phyloP scores from a whole-genome alignment of 208 protist species.

The Leptomonas seymouri region DNA sequence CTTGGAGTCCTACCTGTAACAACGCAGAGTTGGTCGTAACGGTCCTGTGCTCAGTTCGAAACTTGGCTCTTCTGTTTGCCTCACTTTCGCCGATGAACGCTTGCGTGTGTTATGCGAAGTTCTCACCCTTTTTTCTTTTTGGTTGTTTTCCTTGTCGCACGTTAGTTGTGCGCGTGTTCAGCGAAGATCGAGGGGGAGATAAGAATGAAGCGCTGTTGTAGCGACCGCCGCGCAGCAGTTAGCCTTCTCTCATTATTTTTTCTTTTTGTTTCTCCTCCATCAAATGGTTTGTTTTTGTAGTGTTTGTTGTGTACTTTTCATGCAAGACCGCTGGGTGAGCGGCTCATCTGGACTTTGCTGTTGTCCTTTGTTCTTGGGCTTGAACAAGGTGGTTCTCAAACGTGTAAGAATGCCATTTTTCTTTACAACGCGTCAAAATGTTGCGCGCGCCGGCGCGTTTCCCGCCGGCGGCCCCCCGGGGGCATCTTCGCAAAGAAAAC shows the following conservation, averaged over 20 bases:
- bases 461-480: background rate
- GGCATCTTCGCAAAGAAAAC: no score
- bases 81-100: background rate
- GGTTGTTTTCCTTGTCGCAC: no score
- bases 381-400: background rate
- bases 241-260: no score
- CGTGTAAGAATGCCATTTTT: background rate
- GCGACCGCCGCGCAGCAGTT: no score
- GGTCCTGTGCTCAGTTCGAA: background rate
- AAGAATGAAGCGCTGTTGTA: no score
- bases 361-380: conserved; percentile 9
- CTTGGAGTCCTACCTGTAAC: conserved; percentile 55
- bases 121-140: no score
- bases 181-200: no score
- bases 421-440: background rate
- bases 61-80: background rate
- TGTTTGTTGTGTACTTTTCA: background rate
- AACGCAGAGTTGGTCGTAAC: no score
- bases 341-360: background rate
- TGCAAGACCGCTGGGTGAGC: background rate
- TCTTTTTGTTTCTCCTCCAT: background rate
- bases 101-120: no score
- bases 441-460: background rate
- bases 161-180: no score
- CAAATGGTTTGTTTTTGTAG: conserved; percentile 6